Base-by-base conservation (phyloP, 352 stramenopile genomes). In the Phytopythium oedochilum region DNA sequence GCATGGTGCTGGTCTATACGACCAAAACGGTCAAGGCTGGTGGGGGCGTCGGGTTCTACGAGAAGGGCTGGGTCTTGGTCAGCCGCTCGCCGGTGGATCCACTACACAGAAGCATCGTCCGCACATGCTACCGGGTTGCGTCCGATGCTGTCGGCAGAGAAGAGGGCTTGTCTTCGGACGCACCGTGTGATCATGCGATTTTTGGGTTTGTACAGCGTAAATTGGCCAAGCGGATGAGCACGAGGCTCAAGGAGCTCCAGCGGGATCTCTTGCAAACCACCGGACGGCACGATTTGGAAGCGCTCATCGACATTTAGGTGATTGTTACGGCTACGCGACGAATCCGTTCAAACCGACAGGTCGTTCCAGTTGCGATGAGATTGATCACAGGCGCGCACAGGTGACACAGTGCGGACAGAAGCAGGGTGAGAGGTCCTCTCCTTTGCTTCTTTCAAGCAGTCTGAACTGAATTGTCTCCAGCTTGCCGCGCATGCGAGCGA, bases 1-100 rank as follows among this genome's bases (percentile, higher is more conserved):
- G 34, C 17, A 29, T 26, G 8, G 48, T 42, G 31, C 32, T 54
- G 18, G 31, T 54, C 8, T 54, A 35, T 15, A 20, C 29, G 12
- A 43, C 48, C 8, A 35, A 42, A 18, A 35, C 12, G 20, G 48
- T 44, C 2, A 31, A 54, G 5, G 11, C 48, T 1, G 34, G n/a
- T 22, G 20, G 48, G 31, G 32, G 12, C 23, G 20, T 31, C 2
- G 18, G 14, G 15, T 54, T 54, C 23, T 18, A 10, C 31, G 32
- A 44, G 22, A 44, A 25, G 31, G 48, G 32, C 6, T 54, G 48
- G 48, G n/a, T 54, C 20, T 15, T 54, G n/a, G 18, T 54, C 31
- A 54, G 15, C 34, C 31, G 48, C 17, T 54, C 48, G 48, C 48
- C 48, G 6, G 20, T 54, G 11, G 48, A 54, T 28, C 48, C 48